Conservation (phyloP, 805 yeast species). For the Metschnikowia orientalis region DNA sequence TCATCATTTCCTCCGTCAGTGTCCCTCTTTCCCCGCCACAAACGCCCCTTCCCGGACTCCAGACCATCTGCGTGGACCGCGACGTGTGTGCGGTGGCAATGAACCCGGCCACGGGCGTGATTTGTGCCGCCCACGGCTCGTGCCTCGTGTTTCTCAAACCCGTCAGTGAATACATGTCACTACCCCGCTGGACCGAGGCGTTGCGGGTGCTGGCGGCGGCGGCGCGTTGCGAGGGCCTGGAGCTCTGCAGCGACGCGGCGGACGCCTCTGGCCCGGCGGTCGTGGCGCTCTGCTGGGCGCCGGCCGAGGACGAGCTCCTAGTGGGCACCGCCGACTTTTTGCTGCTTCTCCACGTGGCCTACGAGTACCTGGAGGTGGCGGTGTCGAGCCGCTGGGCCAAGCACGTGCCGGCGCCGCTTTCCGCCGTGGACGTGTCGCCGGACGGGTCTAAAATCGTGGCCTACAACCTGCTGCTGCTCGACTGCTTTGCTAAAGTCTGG, state of each 20-base stretch:
- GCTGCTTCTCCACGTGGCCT: constrained; percentile 49
- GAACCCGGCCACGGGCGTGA: constrained; percentile 53
- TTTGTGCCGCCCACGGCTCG: constrained; percentile 48
- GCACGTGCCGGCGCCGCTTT: constrained; percentile 58
- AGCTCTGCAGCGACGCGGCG: neutral
- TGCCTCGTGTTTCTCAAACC: constrained; percentile 54
- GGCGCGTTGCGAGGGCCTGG: neutral
- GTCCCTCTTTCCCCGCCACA: constrained; percentile 7
- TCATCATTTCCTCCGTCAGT: constrained; percentile 45
- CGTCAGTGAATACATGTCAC: constrained; percentile 42
- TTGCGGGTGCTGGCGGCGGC: constrained; percentile 16
- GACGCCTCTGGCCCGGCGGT: neutral
- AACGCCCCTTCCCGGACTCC: constrained; percentile 39
- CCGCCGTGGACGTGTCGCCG: constrained; percentile 54
- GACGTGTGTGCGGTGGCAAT: constrained; percentile 69
- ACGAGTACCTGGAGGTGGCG: constrained; percentile 41
- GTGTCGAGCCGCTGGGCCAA: constrained; percentile 43
- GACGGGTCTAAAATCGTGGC: constrained; percentile 62
- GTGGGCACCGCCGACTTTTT: constrained; percentile 53
- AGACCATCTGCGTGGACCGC: constrained; percentile 65
- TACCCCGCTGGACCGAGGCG: constrained; percentile 44
- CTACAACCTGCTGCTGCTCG: constrained; percentile 54
- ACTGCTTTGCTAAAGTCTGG: constrained; percentile 74
- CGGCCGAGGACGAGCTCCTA: constrained; percentile 48
- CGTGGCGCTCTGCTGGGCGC: constrained; percentile 46